phyloP scores from a whole-genome alignment of 345 rosid genomes.

The Lepidium africanum region DNA sequence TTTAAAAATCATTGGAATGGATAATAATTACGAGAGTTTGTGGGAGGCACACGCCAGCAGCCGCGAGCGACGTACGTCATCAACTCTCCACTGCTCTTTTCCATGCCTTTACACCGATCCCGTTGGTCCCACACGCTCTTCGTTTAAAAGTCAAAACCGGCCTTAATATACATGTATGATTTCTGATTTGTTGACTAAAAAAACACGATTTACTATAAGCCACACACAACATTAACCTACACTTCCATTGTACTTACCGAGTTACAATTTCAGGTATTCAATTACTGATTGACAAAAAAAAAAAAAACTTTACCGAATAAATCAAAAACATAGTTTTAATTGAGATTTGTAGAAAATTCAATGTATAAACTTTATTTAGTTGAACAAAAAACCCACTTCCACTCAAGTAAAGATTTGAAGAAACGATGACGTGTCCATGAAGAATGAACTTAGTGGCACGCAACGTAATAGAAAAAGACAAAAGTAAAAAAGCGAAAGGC shows the following conservation, averaged over 20 bases:
- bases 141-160: background rate
- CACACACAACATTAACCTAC: no score
- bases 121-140: background rate
- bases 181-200: background rate
- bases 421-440: conserved; percentile 22
- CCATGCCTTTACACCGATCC: conserved; percentile 5
- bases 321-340: no score
- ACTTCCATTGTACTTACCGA: no score
- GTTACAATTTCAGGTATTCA: no score
- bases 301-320: no score
- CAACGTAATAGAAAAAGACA: conserved; percentile 3
- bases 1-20: no score
- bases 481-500: conserved; percentile 18
- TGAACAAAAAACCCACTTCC: background rate
- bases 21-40: background rate
- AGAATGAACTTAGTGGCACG: conserved; percentile 9
- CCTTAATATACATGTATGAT: background rate
- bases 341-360: no score
- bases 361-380: no score
- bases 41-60: conserved; percentile 20
- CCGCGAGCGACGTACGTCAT: background rate
- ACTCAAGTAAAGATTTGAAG: background rate
- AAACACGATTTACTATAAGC: no score
- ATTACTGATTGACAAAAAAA: no score
- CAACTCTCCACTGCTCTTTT: background rate